Conservation (phyloP, 2,329 filamentous ascomycete genomes). For the Nothopassalora personata region DNA sequence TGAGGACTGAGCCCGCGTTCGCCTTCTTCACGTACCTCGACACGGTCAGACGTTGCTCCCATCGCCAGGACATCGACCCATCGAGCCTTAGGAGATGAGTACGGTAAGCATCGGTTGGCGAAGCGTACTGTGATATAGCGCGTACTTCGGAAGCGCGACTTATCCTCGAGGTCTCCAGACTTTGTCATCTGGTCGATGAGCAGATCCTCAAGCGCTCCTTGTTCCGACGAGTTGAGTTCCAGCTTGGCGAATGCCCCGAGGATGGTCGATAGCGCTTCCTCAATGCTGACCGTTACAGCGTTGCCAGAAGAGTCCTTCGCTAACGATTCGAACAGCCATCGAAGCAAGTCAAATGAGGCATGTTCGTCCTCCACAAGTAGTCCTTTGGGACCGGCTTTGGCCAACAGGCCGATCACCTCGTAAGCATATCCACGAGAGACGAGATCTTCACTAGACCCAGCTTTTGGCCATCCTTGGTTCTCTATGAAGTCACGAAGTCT, state of each 20-base stretch:
- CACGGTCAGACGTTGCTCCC: slow-evolving; percentile 62
- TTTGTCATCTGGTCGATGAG: slow-evolving; percentile 55
- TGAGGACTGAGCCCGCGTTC: slow-evolving; percentile 79
- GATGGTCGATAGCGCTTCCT: slow-evolving; percentile 78
- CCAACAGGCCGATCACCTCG: slow-evolving; percentile 80
- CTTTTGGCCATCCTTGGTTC: slow-evolving; percentile 74
- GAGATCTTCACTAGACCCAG: slow-evolving; percentile 51
- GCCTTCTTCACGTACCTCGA: slow-evolving; percentile 84
- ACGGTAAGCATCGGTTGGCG: slow-evolving; percentile 81
- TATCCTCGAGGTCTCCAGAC: slow-evolving; percentile 28
- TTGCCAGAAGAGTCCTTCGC: slow-evolving; percentile 71
- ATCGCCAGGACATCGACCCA: slow-evolving; percentile 87
- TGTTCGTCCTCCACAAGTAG: slow-evolving; percentile 42
- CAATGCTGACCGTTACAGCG: slow-evolving; percentile 76
- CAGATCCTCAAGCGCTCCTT: slow-evolving; percentile 48
- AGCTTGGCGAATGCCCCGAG: slow-evolving; percentile 52
- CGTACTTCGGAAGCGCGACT: slow-evolving; percentile 54
- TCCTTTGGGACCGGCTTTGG: slow-evolving; percentile 58
- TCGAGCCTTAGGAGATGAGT: slow-evolving; percentile 69
- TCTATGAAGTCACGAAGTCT: slow-evolving; percentile 69
- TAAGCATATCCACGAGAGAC: slow-evolving; percentile 75
- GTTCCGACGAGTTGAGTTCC: slow-evolving; percentile 39
- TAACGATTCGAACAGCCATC: slow-evolving; percentile 79
- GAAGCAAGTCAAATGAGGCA: slow-evolving; percentile 51
- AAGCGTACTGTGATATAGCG: slow-evolving; percentile 81